Evolutionary conservation across 2,329 filamentous ascomycete species (phyloP), one percentile per base, ranked within the genome.

Genomic region (Penicillium brasilianum): DNA sequence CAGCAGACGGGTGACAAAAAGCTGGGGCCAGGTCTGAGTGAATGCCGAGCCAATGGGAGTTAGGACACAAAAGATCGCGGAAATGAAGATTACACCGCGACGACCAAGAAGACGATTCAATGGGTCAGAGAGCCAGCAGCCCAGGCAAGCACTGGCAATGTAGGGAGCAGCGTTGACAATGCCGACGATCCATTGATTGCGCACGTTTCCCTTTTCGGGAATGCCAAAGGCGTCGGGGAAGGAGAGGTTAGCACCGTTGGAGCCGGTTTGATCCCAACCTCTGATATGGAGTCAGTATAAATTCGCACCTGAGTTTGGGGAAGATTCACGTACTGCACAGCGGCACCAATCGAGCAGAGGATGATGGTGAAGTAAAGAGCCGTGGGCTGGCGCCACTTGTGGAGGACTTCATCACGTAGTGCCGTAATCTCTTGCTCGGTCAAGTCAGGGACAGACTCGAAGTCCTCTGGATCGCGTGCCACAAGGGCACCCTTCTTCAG

Each of bases 101-200:
- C 88, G 86, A 39, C 87, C 87, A 30, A 87, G 66, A 11, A 76
- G 76, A 43, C 84, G 76, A 68, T 90, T 90, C 13, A 86, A 67
- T 0, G 87, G 87, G 63, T 91, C 88, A 0, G 87, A 88, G 14
- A 89, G 75, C 88, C 88, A 90, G 71, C 86, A 88, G 4, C 87
- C 87, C 10, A 86, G 76, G 60, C 78, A 78, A 3, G 80, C 78
- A 67, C 78, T 79, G 18, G 82, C 83, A 54, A 87, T 78, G 57
- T 88, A 85, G 0, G 83, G 83, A 43, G 79, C 85, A 13, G 79
- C 71, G 61, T 92, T 92, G 63, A 92, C 79, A 2, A 90, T 76
- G 48, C 90, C 90, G n/a, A 90, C 80, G 36, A 90, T 78, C 80
- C 85, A 87, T 18, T 79, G 78, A 68, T 87, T 83, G 41, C 74